Conservation (phyloP, 805 yeast genomes). For the Metschnikowia henanensis region DNA sequence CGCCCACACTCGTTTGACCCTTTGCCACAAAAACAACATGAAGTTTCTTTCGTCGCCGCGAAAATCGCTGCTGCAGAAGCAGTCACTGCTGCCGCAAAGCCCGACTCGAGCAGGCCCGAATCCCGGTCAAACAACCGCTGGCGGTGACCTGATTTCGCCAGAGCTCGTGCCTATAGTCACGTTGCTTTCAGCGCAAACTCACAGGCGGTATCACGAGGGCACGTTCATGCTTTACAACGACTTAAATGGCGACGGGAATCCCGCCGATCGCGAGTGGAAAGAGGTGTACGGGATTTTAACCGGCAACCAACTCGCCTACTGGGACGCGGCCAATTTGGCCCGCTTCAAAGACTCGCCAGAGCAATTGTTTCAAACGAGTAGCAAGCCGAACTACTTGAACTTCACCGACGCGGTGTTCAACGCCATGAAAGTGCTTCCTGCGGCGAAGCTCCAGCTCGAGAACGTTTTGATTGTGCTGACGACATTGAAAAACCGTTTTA, state of each 20-base stretch:
- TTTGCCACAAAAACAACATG: neutral
- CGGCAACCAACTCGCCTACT: constrained; percentile 89
- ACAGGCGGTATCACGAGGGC: constrained; percentile 75
- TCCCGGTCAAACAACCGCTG: neutral
- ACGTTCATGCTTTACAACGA: constrained; percentile 73
- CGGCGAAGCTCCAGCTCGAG: constrained; percentile 59
- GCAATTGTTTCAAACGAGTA: constrained; percentile 53
- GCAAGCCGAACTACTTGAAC: constrained; percentile 85
- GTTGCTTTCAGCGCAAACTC: constrained; percentile 68
- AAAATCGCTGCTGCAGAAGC: constrained; percentile 2
- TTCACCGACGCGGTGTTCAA: constrained; percentile 87
- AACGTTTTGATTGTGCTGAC: constrained; percentile 90
- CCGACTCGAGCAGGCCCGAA: neutral
- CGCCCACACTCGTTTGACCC: neutral
- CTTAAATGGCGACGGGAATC: constrained; percentile 78
- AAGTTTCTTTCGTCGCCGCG: constrained; percentile 13
- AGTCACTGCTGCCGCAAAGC: neutral
- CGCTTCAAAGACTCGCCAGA: constrained; percentile 52
- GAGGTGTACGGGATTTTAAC: constrained; percentile 91
- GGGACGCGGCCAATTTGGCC: constrained; percentile 77
- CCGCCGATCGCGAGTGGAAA: constrained; percentile 81
- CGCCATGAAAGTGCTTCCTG: constrained; percentile 65
- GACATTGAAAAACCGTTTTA: constrained; percentile 83
- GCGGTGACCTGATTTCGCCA: constrained; percentile 36
- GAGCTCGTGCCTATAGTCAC: constrained; percentile 73